These are phyloP conservation scores for Candida pini DNA, from an alignment of 805 yeast species.

Conservation along the genomic window DNA sequence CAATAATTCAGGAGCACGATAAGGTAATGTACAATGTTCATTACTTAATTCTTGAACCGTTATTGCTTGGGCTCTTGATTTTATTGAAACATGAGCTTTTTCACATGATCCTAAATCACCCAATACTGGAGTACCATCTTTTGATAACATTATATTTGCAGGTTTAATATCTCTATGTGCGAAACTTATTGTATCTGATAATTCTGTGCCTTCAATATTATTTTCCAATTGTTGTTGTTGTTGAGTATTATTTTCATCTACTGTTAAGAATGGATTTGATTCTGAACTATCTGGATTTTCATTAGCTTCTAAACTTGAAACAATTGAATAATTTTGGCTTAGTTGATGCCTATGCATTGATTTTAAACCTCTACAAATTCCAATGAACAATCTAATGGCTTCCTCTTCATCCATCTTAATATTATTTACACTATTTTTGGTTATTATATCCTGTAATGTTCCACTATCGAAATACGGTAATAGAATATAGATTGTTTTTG, in stretches of 20 bases:
- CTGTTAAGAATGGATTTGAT: constrained; percentile 18
- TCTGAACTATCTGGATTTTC: constrained; percentile 12
- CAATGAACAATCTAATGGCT: constrained; percentile 55
- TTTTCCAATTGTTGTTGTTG: background rate
- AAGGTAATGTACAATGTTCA: constrained; percentile 81
- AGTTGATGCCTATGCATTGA: constrained; percentile 64
- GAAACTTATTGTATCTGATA: constrained; percentile 56
- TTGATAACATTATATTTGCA: constrained; percentile 76
- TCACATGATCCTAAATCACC: constrained; percentile 82
- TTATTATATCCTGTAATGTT: constrained; percentile 78
- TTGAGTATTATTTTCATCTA: constrained; percentile 17
- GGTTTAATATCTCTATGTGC: constrained; percentile 90
- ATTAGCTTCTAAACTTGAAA: constrained; percentile 14
- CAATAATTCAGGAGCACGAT: constrained; percentile 84
- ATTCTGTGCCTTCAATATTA: constrained; percentile 43
- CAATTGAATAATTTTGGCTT: constrained; percentile 14
- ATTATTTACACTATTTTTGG: constrained; percentile 52
- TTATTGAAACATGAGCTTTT: constrained; percentile 49
- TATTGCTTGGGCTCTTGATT: constrained; percentile 63
- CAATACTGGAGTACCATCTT: constrained; percentile 70
- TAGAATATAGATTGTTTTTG: constrained; percentile 69
- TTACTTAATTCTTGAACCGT: constrained; percentile 75
- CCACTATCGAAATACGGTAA: constrained; percentile 73
- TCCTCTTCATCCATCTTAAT: constrained; percentile 54
- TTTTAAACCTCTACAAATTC: constrained; percentile 68